Evolutionary conservation across 495 filamentous ascomycete genomes (phyloP), one percentile per base, ranked within the genome.

Genomic region (Staphylotrichum longicolle): DNA sequence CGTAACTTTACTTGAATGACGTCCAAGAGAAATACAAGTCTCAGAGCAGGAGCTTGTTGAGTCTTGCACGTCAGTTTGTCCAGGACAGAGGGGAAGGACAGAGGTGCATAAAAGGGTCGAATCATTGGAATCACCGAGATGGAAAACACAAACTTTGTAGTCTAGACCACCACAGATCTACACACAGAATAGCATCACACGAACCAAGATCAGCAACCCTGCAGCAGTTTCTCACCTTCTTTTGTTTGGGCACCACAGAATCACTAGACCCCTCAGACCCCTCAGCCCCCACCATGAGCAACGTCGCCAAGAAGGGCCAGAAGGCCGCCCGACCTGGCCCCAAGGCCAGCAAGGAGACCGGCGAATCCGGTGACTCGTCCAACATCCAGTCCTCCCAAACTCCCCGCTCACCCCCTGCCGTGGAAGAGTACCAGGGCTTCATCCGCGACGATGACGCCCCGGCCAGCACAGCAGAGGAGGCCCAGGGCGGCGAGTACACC

Each of bases 261-360:
- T 27, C 20, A 27, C 20, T 30, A 30, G 12, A n/a, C 32, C 20
- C 5, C 3, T 6, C 35, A 57, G 6, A 39, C 54, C 56, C 56
- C 40, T 60, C 20, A 44, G 8, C 3, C 49, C 12, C 41, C 56
- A 66, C 32, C 32, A 74, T 74, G 71, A 69, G 64, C 56, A 63
- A 72, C 68, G 62, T 71, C 49, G 64, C 57, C 47, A 65, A 66
- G 39, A 68, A 67, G 1, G 20, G 20, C 20, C 20, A 27, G 45
- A 71, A 69, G 52, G 68, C 67, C 1, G 69, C 69, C 53, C 66
- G 64, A 7, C 63, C 68, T 3, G 67, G 56, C 41, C 61, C 62
- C 41, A 61, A 61, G 63, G 61, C 65, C 49, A 66, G 63, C 34
- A 65, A 45, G 46, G 61, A 64, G 55, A 27, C 20, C 20, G 46